These are phyloP conservation scores for Candida morakotiae DNA, from an alignment of 805 yeast genomes.

Conservation along the genomic window DNA sequence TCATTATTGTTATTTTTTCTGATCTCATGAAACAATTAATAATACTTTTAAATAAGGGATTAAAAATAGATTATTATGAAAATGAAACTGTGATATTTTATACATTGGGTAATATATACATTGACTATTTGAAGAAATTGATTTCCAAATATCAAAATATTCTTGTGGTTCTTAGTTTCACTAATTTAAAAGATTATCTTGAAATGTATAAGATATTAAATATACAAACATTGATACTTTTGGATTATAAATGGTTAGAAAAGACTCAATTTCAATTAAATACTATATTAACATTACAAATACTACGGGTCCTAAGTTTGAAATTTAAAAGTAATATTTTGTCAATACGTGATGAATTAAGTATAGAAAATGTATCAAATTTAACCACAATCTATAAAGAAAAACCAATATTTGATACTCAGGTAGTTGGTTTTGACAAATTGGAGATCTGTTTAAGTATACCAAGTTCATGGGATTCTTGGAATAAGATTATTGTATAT, in stretches of 20 bases:
- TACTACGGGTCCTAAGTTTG: conserved; percentile 26
- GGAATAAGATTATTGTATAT: conserved; percentile 43
- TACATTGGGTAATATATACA: neutral
- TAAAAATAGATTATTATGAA: neutral
- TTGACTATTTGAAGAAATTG: neutral
- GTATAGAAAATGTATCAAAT: neutral
- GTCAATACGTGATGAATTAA: neutral
- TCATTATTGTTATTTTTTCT: conserved; percentile 1
- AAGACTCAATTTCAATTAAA: conserved; percentile 15
- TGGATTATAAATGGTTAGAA: conserved; percentile 4
- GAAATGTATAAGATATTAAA: neutral
- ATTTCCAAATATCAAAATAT: neutral
- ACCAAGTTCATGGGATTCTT: conserved; percentile 50
- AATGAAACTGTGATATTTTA: neutral
- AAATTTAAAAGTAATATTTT: conserved; percentile 25
- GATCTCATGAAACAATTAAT: neutral
- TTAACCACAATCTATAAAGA: conserved; percentile 10
- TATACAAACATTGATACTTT: conserved; percentile 2
- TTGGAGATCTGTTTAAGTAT: conserved; percentile 24
- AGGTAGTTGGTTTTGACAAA: conserved; percentile 1
- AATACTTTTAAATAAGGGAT: conserved; percentile 1
- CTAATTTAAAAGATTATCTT: neutral
- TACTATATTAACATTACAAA: conserved; percentile 27
- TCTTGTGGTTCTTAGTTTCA: neutral
- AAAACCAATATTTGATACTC: conserved; percentile 13